A percentile compares a stretch with the other conserved stretches of the same genome.
Evolutionary conservation across 176 grass and related monocot species (phyloP).

Genomic region (Carex kokanica): DNA sequence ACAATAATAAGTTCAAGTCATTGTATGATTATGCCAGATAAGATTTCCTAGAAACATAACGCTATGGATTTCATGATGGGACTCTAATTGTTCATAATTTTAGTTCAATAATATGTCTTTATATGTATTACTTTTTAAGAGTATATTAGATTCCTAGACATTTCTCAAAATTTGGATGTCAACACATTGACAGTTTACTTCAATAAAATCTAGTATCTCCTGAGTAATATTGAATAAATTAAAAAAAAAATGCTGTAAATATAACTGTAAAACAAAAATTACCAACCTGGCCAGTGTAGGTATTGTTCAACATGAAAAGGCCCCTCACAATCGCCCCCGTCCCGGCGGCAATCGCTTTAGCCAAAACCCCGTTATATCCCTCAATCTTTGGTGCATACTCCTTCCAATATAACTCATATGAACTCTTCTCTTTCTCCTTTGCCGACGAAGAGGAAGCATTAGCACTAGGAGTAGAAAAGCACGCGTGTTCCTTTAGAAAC

Average conservation of each 20-base stretch:
- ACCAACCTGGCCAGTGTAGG: slow-evolving; percentile 64
- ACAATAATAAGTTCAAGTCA: slow-evolving; percentile 9
- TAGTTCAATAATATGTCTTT: not conserved
- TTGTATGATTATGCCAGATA: not conserved
- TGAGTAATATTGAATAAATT: not conserved
- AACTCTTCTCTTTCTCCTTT: slow-evolving; percentile 14
- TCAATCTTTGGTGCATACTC: slow-evolving; percentile 60
- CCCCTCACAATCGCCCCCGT: slow-evolving; percentile 82
- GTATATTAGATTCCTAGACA: not conserved
- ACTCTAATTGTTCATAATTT: not conserved
- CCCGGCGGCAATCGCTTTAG: slow-evolving; percentile 68
- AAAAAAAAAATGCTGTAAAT: not conserved
- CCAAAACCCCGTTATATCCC: slow-evolving; percentile 64
- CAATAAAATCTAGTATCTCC: not conserved
- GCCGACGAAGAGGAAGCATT: not conserved
- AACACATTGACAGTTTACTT: no score
- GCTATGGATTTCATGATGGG: not conserved
- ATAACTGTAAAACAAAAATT: not conserved
- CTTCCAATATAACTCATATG: slow-evolving; percentile 66
- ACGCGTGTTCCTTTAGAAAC: slow-evolving; percentile 52
- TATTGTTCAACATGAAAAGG: slow-evolving; percentile 83
- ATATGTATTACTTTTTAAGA: not conserved
- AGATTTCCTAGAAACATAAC: not conserved
- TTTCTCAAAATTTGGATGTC: not conserved
- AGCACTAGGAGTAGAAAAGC: slow-evolving; percentile 53